These are phyloP conservation scores for Pelargonium exstipulatum DNA, from an alignment of 441 rosid species.

Conservation along the genomic window DNA sequence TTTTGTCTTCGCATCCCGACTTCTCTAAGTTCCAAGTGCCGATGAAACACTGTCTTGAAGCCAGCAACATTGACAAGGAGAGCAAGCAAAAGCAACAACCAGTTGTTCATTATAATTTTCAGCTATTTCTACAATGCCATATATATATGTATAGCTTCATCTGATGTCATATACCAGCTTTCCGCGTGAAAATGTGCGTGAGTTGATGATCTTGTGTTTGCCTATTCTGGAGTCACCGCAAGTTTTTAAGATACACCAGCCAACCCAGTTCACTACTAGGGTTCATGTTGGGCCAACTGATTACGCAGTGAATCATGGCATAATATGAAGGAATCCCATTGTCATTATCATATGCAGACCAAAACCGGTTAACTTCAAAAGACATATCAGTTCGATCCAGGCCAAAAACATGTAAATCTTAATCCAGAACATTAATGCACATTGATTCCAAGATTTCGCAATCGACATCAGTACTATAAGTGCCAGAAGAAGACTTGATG, in stretches of 20 bases:
- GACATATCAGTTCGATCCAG: slow-evolving; percentile 62
- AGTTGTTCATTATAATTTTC: slow-evolving; percentile 57
- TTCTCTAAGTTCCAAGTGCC: slow-evolving; percentile 37
- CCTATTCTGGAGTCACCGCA: slow-evolving; percentile 82
- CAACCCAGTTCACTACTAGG: too few relatives aligned
- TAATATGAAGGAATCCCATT: slow-evolving; percentile 96
- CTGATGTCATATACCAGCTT: too few relatives aligned
- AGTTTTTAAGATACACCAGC: too few relatives aligned
- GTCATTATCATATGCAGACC: slow-evolving; percentile 88
- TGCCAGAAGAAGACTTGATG: slow-evolving; percentile 15
- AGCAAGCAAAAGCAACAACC: slow-evolving; percentile 36
- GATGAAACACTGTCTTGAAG: slow-evolving; percentile 59
- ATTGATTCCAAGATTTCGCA: slow-evolving; percentile 30
- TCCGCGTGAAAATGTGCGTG: slow-evolving; percentile 61
- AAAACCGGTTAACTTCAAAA: slow-evolving; percentile 64
- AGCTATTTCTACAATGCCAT: slow-evolving; percentile 90
- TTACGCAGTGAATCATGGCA: slow-evolving; percentile 51
- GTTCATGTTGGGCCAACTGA: too few relatives aligned
- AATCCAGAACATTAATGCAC: slow-evolving; percentile 56
- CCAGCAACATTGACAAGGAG: slow-evolving; percentile 69
- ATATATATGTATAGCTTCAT: slow-evolving; percentile 48
- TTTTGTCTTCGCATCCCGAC: slow-evolving; percentile 21
- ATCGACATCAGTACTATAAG: slow-evolving; percentile 25
- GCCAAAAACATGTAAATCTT: slow-evolving; percentile 81
- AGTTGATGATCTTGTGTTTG: slow-evolving; percentile 41